phyloP scores from a whole-genome alignment of 495 filamentous ascomycete species.

The Filosporella fistucella region DNA sequence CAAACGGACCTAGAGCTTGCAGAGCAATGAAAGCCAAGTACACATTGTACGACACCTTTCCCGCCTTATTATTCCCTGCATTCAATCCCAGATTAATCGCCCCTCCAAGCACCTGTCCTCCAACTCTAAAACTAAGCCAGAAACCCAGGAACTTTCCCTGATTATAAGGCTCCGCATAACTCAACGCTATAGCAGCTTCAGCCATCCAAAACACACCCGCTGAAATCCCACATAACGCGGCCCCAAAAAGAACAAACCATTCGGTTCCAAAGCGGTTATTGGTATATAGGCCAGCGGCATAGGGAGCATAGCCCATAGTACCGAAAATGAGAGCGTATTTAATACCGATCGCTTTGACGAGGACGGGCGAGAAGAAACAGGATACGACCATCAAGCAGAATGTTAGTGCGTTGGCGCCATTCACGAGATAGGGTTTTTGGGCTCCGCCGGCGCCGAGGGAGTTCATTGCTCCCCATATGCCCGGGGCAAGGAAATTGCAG shows the following conservation, averaged over 20 bases:
- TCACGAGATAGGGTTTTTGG: conserved; percentile 59
- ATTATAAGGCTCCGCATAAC: conserved; percentile 61
- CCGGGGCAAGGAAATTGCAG: conserved; percentile 59
- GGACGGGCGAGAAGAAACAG: conserved; percentile 40
- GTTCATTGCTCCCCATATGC: conserved; percentile 69
- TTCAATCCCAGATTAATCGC: conserved; percentile 61
- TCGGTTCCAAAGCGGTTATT: conserved; percentile 61
- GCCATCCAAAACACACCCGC: conserved; percentile 67
- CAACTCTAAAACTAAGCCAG: conserved; percentile 58
- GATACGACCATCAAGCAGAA: conserved; percentile 62
- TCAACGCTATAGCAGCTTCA: conserved; percentile 59
- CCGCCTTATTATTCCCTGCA: conserved; percentile 42
- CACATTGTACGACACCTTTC: conserved; percentile 57
- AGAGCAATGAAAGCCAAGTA: conserved; percentile 59
- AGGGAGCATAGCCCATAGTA: conserved; percentile 58
- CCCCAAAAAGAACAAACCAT: conserved; percentile 61
- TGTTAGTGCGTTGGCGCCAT: conserved; percentile 63
- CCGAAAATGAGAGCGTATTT: conserved; percentile 61
- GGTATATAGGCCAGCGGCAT: conserved; percentile 59
- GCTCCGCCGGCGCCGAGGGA: conserved; percentile 62
- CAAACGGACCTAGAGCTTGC: conserved; percentile 51
- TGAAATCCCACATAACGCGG: conserved; percentile 58
- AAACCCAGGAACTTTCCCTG: conserved; percentile 54
- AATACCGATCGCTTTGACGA: conserved; percentile 57
- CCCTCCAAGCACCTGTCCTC: conserved; percentile 60